Conservation (phyloP, 2,329 filamentous ascomycete species). For the Tetracladium maxilliforme region DNA sequence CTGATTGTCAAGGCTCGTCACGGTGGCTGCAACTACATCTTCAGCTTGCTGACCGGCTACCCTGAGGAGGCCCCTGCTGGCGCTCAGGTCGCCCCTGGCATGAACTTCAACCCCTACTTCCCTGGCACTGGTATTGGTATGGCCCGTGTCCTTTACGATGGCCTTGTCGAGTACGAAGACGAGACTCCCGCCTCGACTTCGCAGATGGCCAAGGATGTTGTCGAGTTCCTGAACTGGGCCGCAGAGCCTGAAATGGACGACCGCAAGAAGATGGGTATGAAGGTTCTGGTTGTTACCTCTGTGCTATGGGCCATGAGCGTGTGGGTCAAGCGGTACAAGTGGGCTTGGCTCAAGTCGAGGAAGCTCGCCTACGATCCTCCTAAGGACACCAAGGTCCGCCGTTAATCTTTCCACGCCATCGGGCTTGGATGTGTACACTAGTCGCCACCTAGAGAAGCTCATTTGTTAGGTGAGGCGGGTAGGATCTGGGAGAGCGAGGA, state of each 20-base stretch:
- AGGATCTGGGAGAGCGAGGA: no score
- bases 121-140: slow-evolving; percentile 97
- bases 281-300: slow-evolving; percentile 71
- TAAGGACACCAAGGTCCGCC: no score
- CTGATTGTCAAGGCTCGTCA: slow-evolving; percentile 96
- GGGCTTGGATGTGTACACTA: no score
- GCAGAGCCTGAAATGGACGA: slow-evolving; percentile 99
- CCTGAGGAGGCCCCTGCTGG: slow-evolving; percentile 91
- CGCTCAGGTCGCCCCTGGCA: slow-evolving; percentile 67
- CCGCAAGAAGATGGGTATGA: slow-evolving; percentile 99
- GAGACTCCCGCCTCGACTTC: slow-evolving; percentile 86
- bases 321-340: slow-evolving; percentile 99
- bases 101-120: slow-evolving; percentile 99
- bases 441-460: no score
- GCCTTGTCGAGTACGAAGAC: slow-evolving; percentile 95
- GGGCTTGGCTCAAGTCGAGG: slow-evolving; percentile 87
- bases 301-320: slow-evolving; percentile 76
- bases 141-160: slow-evolving; percentile 96
- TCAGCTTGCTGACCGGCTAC: slow-evolving; percentile 91
- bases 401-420: no score
- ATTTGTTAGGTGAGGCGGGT: no score
- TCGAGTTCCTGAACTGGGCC: slow-evolving; percentile 98
- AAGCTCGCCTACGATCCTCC: slow-evolving; percentile 85
- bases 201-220: slow-evolving; percentile 99
- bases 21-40: slow-evolving; percentile 97